Conservation (phyloP, 805 yeast genomes). For the Saturnispora dispora region DNA sequence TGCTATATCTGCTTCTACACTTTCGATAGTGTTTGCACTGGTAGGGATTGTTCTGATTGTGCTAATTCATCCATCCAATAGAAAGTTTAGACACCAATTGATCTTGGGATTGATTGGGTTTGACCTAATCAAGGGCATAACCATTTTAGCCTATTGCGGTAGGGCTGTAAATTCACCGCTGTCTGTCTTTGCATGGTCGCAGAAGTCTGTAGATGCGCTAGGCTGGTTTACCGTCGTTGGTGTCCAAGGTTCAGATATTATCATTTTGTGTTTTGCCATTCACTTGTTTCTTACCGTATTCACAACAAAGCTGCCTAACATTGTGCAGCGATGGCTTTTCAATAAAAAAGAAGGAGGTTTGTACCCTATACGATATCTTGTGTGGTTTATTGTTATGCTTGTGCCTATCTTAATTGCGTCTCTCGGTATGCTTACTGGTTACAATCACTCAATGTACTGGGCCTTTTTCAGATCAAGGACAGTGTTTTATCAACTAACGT, state of each 20-base stretch:
- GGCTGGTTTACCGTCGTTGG: slow-evolving; percentile 78
- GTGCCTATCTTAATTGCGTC: slow-evolving; percentile 72
- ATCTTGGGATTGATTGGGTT: slow-evolving; percentile 58
- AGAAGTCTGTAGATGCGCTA: slow-evolving; percentile 40
- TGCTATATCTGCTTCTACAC: slow-evolving; percentile 40
- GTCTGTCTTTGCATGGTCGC: slow-evolving; percentile 26
- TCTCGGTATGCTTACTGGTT: slow-evolving; percentile 48
- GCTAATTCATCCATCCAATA: slow-evolving; percentile 54
- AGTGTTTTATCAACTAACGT: slow-evolving; percentile 72
- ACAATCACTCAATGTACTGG: slow-evolving; percentile 59
- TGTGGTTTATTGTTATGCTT: slow-evolving; percentile 49
- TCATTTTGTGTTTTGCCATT: slow-evolving; percentile 72
- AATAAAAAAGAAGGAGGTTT: slow-evolving; percentile 59
- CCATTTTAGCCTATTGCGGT: slow-evolving; percentile 58
- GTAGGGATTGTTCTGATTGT: slow-evolving; percentile 49
- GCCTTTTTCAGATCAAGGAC: slow-evolving; percentile 62
- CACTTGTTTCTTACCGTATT: slow-evolving; percentile 73
- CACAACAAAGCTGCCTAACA: slow-evolving; percentile 38
- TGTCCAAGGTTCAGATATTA: slow-evolving; percentile 80
- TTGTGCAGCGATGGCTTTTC: background rate
- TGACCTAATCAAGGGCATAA: slow-evolving; percentile 66
- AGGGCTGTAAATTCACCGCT: slow-evolving; percentile 4
- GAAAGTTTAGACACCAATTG: slow-evolving; percentile 62
- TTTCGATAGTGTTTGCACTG: slow-evolving; percentile 46
- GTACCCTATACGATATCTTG: slow-evolving; percentile 44